Evolutionary conservation across 495 filamentous ascomycete genomes (phyloP).

Genomic region (Penicillium mononematosum): DNA sequence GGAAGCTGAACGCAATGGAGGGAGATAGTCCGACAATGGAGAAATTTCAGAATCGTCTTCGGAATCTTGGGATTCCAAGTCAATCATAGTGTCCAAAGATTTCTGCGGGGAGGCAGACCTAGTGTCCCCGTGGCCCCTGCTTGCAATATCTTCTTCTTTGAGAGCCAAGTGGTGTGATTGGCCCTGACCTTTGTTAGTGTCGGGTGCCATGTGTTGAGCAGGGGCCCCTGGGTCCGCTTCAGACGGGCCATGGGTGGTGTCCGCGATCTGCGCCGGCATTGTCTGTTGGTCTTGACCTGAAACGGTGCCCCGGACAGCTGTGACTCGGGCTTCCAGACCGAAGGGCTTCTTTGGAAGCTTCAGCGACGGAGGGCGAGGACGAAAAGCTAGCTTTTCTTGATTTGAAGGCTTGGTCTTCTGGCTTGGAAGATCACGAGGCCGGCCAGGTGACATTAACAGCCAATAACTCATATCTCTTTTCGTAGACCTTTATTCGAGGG

Average conservation of each 20-base stretch:
- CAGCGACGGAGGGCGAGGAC: neutral
- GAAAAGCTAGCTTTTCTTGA: neutral
- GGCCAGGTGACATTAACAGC: neutral
- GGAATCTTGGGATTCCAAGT: slow-evolving; percentile 21
- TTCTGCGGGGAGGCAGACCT: slow-evolving; percentile 15
- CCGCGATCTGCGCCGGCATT: neutral
- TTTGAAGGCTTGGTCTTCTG: neutral
- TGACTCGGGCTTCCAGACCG: neutral
- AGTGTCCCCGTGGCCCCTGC: neutral
- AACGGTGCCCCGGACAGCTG: neutral
- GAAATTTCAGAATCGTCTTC: slow-evolving; percentile 30
- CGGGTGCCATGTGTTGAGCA: neutral
- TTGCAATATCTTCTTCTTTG: slow-evolving; percentile 1
- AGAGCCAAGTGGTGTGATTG: neutral
- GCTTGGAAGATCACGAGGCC: neutral
- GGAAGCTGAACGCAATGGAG: slow-evolving; percentile 2
- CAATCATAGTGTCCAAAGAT: slow-evolving; percentile 15
- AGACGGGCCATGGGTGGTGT: neutral
- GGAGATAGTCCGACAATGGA: slow-evolving; percentile 26
- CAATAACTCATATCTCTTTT: neutral
- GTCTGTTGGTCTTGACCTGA: neutral
- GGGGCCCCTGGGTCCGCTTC: neutral
- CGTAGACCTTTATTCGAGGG: neutral
- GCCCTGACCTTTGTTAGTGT: neutral
- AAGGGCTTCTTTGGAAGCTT: neutral